Percentiles rank a stretch among this genome's conserved stretches.
Conservation (phyloP, 129 eudicot genomes). For the Chrysanthemum lavandulifolium region DNA sequence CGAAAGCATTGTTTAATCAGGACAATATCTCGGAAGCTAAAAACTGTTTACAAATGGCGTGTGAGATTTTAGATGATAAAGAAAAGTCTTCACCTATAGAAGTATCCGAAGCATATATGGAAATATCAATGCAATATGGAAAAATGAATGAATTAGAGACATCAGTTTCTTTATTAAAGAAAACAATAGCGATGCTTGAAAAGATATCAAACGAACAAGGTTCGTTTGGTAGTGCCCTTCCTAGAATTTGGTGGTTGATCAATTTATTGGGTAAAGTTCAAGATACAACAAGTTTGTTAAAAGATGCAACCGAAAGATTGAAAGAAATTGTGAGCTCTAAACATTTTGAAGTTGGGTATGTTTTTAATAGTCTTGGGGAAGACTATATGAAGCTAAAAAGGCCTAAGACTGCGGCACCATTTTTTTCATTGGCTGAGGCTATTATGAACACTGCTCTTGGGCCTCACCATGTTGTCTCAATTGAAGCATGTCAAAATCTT, state of each 20-base stretch:
- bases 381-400: slow-evolving; percentile 84
- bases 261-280: slow-evolving; percentile 68
- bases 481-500: slow-evolving; percentile 84
- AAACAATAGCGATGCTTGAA: slow-evolving; percentile 70
- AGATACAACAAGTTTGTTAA: slow-evolving; percentile 67
- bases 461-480: slow-evolving; percentile 79
- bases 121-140: slow-evolving; percentile 81
- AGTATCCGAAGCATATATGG: slow-evolving; percentile 77
- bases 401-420: slow-evolving; percentile 87
- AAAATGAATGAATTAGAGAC: slow-evolving; percentile 72
- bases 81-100: slow-evolving; percentile 47
- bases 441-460: slow-evolving; percentile 88
- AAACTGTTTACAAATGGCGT: slow-evolving; percentile 72
- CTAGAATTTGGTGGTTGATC: slow-evolving; percentile 86
- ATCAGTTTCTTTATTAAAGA: slow-evolving; percentile 72
- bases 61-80: slow-evolving; percentile 56
- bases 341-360: slow-evolving; percentile 87
- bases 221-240: slow-evolving; percentile 73
- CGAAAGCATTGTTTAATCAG: slow-evolving; percentile 70
- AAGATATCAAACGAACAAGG: slow-evolving; percentile 76
- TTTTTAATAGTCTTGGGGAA: slow-evolving; percentile 78
- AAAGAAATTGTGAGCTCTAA: slow-evolving; percentile 82
- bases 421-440: slow-evolving; percentile 82
- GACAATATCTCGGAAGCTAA: slow-evolving; percentile 67
- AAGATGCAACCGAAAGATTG: slow-evolving; percentile 79